Evolutionary conservation across 208 protist genomes (phyloP), one percentile per base, ranked within the genome.

Genomic region (Trypanosoma caninum): DNA sequence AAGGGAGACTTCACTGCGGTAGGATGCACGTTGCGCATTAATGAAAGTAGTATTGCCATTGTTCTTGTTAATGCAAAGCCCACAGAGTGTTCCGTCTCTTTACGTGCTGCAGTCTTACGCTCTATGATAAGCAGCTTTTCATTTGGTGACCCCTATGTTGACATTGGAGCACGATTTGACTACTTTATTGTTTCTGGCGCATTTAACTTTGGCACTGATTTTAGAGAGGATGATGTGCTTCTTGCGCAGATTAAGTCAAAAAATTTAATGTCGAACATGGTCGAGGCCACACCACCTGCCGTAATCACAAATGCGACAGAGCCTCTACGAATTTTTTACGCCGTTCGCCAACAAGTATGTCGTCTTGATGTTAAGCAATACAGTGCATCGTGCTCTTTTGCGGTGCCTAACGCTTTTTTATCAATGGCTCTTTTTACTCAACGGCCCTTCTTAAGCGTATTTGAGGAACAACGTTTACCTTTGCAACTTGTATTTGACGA

Each of bases 251-350:
- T 93, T 10, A 64, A 71, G 14, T 18, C 70, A 0, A 58, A 72
- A 44, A 84, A 89, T 59, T 38, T 91, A 30, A 72, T 91, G 68
- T 86, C 77, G 2, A 78, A 80, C 46, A 77, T 86, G 75, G 51
- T 59, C 25, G 87, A 94, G 56, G 73, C 69, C 31, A 54, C 74
- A 28, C 76, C 78, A n/a, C 80, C 59, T n/a, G 14, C 54, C 16
- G 38, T 77, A 8, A 72, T 92, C 23, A 23, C 55, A 33, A 58
- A 60, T 28, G 40, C 69, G 8, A 27, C 51, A 18, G 25, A 74
- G n/a, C 74, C 81, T 16, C 68, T 86, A 46, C 78, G 85, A 20
- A 76, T 92, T 18, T 83, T 89, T 37, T 82, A 70, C 53, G 28
- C 70, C 5, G 56, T 75, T 10, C 67, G 75, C 0, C 74, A 74